Conservation (phyloP, 169 alveolate species). For the Eimeria tenella region DNA sequence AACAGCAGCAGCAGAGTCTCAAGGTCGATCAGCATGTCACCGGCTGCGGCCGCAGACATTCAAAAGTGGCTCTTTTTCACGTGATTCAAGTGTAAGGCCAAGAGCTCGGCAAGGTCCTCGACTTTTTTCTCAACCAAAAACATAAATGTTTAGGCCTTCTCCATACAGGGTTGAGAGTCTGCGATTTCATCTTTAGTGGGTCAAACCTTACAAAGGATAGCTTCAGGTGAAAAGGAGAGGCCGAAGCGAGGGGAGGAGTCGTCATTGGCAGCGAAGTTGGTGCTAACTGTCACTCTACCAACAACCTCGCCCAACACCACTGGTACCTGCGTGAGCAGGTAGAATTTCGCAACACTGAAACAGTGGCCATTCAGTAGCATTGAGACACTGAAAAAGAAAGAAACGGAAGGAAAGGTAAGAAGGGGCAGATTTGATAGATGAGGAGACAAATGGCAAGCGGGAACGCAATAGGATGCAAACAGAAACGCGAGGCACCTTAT, state of each 20-base stretch:
- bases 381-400: background rate
- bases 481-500: conserved; percentile 34
- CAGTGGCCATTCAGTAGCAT: background rate
- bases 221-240: conserved; percentile 30
- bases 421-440: background rate
- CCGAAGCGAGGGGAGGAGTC: conserved; percentile 21
- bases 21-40: too few relatives aligned
- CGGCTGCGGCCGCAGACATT: too few relatives aligned
- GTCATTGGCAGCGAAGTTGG: background rate
- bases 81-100: too few relatives aligned
- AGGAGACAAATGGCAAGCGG: background rate
- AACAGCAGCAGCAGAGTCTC: background rate
- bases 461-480: background rate
- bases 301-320: conserved; percentile 25
- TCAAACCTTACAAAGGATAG: conserved; percentile 25
- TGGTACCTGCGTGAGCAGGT: conserved; percentile 13
- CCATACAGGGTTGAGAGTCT: background rate
- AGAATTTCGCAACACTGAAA: background rate
- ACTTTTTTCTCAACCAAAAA: too few relatives aligned
- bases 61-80: too few relatives aligned
- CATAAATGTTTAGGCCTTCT: too few relatives aligned
- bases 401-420: background rate
- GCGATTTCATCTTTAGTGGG: background rate
- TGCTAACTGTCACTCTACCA: conserved; percentile 21
- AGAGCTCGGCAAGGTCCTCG: too few relatives aligned